A percentile compares a stretch with the other conserved stretches of the same genome.
Evolutionary conservation across 805 yeast genomes (phyloP).

Genomic region (Alloascoidea hylecoeti): DNA sequence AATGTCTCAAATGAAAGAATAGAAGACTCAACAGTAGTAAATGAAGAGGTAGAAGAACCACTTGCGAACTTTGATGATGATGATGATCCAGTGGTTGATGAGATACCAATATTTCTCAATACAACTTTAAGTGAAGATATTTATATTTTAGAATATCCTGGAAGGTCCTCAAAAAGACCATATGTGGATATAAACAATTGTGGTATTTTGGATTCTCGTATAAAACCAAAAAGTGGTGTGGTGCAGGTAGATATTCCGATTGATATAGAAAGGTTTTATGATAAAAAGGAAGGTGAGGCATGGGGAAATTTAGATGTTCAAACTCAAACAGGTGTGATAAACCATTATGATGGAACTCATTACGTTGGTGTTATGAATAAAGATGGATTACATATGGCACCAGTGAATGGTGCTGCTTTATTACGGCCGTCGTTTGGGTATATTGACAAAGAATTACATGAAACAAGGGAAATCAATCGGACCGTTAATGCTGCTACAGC

Average conservation of each 20-base stretch:
- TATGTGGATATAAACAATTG: constrained; percentile 21
- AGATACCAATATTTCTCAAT: constrained; percentile 40
- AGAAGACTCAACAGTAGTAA: too few relatives aligned
- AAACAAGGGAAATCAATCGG: constrained; percentile 25
- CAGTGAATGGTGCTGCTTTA: constrained; percentile 58
- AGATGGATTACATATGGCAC: constrained; percentile 42
- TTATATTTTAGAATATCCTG: constrained; percentile 46
- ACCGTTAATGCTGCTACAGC: constrained; percentile 23
- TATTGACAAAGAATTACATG: constrained; percentile 44
- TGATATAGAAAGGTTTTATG: constrained; percentile 54
- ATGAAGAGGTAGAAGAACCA: constrained; percentile 7
- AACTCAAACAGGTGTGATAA: constrained; percentile 49
- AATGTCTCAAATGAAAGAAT: constrained; percentile 4
- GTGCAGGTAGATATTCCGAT: constrained; percentile 71
- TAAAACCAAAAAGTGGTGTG: constrained; percentile 48
- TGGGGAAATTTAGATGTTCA: constrained; percentile 56
- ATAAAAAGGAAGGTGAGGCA: constrained; percentile 41
- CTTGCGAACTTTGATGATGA: constrained; percentile 6
- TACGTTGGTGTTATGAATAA: constrained; percentile 24
- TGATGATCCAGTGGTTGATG: constrained; percentile 48
- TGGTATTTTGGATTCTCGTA: constrained; percentile 27
- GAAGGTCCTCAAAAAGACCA: constrained; percentile 31
- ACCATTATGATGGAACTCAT: constrained; percentile 12
- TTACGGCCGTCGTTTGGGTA: constrained; percentile 72
- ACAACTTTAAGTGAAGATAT: constrained; percentile 16